These are phyloP conservation scores for Helicocarpus griseus DNA, from an alignment of 2,329 filamentous ascomycete genomes.

Conservation along the genomic window DNA sequence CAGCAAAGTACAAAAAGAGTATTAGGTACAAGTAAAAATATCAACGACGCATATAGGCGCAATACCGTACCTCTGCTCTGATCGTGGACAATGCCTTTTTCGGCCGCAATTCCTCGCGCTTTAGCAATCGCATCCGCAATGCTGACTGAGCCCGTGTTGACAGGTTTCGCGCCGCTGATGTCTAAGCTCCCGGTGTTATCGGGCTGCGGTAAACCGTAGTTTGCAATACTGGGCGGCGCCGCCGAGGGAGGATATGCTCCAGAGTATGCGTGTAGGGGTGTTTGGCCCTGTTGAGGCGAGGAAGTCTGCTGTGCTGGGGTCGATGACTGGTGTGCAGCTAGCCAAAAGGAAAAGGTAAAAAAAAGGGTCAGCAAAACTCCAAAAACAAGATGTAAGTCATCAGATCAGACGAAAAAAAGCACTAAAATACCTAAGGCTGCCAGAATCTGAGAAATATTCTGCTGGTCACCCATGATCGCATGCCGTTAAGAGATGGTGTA, in stretches of 20 bases:
- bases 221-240: conserved; percentile 33
- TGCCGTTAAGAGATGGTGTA: not conserved
- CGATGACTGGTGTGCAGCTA: conserved; percentile 42
- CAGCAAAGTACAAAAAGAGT: not conserved
- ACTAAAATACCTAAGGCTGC: conserved; percentile 38
- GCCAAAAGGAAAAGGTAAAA: not conserved
- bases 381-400: not conserved
- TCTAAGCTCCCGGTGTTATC: conserved; percentile 62
- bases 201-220: conserved; percentile 32
- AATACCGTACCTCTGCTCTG: conserved; percentile 22
- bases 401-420: not conserved
- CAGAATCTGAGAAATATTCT: conserved; percentile 39
- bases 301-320: conserved; percentile 36
- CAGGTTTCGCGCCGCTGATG: conserved; percentile 67
- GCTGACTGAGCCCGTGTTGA: conserved; percentile 71
- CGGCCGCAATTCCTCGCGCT: conserved; percentile 69
- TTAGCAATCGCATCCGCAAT: conserved; percentile 78
- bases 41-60: not conserved
- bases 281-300: conserved; percentile 27
- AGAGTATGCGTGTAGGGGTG: conserved; percentile 25
- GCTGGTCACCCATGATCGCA: conserved; percentile 6
- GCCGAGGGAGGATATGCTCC: conserved; percentile 35
- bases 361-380: not conserved
- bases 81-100: conserved; percentile 57
- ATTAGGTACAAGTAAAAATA: not conserved